These are phyloP conservation scores for Metroxylon sagu DNA, from an alignment of 176 grass and related monocot species.

Conservation along the genomic window DNA sequence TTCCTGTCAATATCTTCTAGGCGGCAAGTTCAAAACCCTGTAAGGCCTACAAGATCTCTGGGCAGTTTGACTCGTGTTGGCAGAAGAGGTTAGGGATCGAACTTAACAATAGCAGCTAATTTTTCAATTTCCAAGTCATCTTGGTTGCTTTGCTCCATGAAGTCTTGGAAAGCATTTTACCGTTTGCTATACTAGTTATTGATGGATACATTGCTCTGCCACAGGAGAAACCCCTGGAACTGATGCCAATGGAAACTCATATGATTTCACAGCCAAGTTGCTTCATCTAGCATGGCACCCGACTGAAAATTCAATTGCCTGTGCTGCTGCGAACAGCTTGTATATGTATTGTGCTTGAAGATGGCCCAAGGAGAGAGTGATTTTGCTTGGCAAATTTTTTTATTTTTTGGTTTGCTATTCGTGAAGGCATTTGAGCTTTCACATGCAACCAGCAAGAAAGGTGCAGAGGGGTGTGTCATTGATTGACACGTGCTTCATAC, in stretches of 20 bases:
- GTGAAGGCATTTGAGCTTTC: neutral
- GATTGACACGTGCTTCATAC: neutral
- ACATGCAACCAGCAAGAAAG: slow-evolving; percentile 8
- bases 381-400: slow-evolving; percentile 7
- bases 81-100: slow-evolving; percentile 48
- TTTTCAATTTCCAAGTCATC: too few species aligned
- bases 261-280: slow-evolving; percentile 62
- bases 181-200: neutral
- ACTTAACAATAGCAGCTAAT: neutral
- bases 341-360: slow-evolving; percentile 92
- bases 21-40: slow-evolving; percentile 49
- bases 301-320: slow-evolving; percentile 88
- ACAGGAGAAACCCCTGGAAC: slow-evolving; percentile 57
- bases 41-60: slow-evolving; percentile 58
- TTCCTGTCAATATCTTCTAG: slow-evolving; percentile 15
- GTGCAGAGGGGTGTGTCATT: neutral
- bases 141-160: too few species aligned
- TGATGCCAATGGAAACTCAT: slow-evolving; percentile 56
- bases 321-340: slow-evolving; percentile 81
- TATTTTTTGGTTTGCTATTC: slow-evolving; percentile 1
- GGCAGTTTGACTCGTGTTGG: slow-evolving; percentile 43
- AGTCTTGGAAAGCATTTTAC: too few species aligned
- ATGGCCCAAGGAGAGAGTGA: slow-evolving; percentile 2
- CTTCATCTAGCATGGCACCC: slow-evolving; percentile 93
- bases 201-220: slow-evolving; percentile 8